These are phyloP conservation scores for Stemphylium lycopersici DNA, from an alignment of 2,329 filamentous ascomycete genomes.

Conservation along the genomic window DNA sequence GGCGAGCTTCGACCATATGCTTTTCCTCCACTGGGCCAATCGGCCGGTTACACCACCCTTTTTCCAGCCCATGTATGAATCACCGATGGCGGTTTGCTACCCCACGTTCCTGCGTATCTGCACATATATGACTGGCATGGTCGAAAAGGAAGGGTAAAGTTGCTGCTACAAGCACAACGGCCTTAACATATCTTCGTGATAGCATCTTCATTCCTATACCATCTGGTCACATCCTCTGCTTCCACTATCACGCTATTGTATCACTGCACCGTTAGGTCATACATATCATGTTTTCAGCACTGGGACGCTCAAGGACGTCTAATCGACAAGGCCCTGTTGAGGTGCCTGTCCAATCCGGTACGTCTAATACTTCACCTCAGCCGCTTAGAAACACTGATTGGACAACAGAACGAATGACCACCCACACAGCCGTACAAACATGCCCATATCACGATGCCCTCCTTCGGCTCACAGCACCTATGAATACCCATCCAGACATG, in stretches of 20 bases:
- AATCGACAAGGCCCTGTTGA: background rate
- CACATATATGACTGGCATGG: no score
- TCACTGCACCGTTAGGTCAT: no score
- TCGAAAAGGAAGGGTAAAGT: no score
- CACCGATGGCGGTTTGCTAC: background rate
- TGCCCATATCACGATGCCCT: conserved; percentile 4
- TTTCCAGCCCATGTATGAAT: background rate
- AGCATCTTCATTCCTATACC: no score
- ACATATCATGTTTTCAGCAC: background rate
- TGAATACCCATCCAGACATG: background rate
- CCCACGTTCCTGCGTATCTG: no score
- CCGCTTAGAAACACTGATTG: background rate
- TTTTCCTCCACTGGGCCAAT: background rate
- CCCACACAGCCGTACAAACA: background rate
- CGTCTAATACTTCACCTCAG: background rate
- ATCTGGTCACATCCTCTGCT: no score
- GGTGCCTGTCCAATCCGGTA: background rate
- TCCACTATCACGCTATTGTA: no score
- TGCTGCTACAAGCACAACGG: no score
- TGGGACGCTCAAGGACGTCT: background rate
- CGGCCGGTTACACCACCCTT: background rate
- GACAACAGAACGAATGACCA: background rate
- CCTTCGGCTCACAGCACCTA: background rate
- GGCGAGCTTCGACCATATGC: background rate
- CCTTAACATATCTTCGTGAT: no score